These are phyloP conservation scores for Vitis hybrid DNA, from an alignment of 177 flowering plant species.

Conservation along the genomic window DNA sequence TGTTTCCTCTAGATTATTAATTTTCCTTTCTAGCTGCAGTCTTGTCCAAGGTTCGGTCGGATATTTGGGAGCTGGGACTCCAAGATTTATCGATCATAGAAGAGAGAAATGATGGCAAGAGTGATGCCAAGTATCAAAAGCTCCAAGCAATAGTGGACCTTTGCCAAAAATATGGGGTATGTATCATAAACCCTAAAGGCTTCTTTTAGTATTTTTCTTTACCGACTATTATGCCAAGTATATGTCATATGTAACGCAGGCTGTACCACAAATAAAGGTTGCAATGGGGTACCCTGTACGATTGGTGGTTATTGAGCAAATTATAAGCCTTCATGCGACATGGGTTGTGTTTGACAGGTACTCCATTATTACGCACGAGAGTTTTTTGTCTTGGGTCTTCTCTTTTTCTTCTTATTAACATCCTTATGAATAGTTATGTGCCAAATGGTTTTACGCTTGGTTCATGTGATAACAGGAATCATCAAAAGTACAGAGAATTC, in stretches of 20 bases:
- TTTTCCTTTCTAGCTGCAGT: constrained; percentile 24
- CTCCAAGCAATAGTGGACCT: constrained; percentile 36
- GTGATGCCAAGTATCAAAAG: constrained; percentile 32
- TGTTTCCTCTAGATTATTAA: no score
- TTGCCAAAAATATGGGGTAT: constrained; percentile 49
- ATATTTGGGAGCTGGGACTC: constrained; percentile 42
- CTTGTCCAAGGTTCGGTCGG: constrained; percentile 49
- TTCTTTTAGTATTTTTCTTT: neutral
- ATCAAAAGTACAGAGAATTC: constrained; percentile 33
- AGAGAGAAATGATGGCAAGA: constrained; percentile 27
- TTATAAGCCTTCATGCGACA: constrained; percentile 43
- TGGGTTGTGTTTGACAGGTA: constrained; percentile 63
- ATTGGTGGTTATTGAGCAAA: constrained; percentile 39
- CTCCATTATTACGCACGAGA: neutral
- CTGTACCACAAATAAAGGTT: constrained; percentile 41
- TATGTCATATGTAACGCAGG: constrained; percentile 25
- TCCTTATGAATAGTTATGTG: neutral
- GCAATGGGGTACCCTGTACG: constrained; percentile 49
- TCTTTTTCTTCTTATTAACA: neutral
- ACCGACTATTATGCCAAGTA: no score
- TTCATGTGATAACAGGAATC: constrained; percentile 23
- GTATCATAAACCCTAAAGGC: neutral
- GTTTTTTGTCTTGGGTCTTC: neutral
- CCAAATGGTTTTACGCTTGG: neutral
- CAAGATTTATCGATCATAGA: constrained; percentile 23